Conservation (phyloP, 2,329 filamentous ascomycete species). For the Emericellopsis atlantica region DNA sequence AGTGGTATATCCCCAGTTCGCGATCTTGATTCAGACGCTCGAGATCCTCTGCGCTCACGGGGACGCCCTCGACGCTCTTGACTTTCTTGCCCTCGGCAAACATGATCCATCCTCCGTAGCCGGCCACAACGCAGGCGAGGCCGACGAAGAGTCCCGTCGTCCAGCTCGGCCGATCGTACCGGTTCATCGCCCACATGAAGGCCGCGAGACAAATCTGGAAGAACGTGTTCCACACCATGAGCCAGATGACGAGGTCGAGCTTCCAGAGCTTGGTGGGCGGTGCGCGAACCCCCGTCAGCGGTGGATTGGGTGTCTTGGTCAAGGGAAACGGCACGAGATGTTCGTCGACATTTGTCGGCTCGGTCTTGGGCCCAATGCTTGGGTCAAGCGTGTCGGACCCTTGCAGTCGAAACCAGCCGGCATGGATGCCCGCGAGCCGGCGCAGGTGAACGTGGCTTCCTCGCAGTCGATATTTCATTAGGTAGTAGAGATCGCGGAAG, state of each 20-base stretch:
- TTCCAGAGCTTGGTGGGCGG: slow-evolving; percentile 59
- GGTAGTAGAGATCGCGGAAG: slow-evolving; percentile 65
- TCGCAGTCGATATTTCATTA: slow-evolving; percentile 49
- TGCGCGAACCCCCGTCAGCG: slow-evolving; percentile 60
- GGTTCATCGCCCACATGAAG: slow-evolving; percentile 75
- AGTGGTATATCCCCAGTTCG: slow-evolving; percentile 44
- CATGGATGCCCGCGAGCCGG: slow-evolving; percentile 60
- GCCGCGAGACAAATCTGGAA: slow-evolving; percentile 61
- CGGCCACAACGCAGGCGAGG: slow-evolving; percentile 58
- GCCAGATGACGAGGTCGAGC: slow-evolving; percentile 67
- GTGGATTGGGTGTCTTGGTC: slow-evolving; percentile 49
- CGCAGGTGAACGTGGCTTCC: slow-evolving; percentile 45
- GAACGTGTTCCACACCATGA: slow-evolving; percentile 67
- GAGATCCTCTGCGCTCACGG: slow-evolving; percentile 42
- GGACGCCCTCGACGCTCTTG: slow-evolving; percentile 60
- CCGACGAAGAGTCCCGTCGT: slow-evolving; percentile 69
- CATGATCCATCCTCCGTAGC: slow-evolving; percentile 54
- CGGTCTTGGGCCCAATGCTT: slow-evolving; percentile 33
- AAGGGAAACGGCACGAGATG: slow-evolving; percentile 47
- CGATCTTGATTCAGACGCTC: slow-evolving; percentile 36
- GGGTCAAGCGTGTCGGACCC: slow-evolving; percentile 48
- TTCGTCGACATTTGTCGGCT: slow-evolving; percentile 23
- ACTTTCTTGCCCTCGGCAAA: slow-evolving; percentile 60
- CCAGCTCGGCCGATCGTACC: slow-evolving; percentile 65
- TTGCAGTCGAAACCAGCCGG: slow-evolving; percentile 61